phyloP scores from a whole-genome alignment of 2,329 filamentous ascomycete species.

The Ophiocordyceps robertsii region DNA sequence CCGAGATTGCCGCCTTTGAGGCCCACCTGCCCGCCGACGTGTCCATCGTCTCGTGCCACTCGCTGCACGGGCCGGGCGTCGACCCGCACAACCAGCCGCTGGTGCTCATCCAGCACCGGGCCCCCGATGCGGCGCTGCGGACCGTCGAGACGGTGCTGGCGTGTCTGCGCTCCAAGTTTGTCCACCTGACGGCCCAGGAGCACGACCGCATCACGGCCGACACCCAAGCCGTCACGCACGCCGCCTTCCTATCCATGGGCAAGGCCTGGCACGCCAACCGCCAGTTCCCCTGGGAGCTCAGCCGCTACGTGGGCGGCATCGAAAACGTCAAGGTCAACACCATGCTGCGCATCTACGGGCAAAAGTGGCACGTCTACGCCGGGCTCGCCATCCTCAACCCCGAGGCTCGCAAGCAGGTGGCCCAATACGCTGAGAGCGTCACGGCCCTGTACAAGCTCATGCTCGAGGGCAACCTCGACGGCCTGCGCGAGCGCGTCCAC shows the following conservation, averaged over 20 bases:
- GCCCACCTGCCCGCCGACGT: slow-evolving; percentile 76
- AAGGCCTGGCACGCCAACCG: slow-evolving; percentile 92
- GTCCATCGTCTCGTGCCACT: slow-evolving; percentile 91
- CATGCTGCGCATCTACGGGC: slow-evolving; percentile 90
- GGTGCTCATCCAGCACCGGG: slow-evolving; percentile 87
- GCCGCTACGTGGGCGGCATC: slow-evolving; percentile 92
- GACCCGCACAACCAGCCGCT: slow-evolving; percentile 82
- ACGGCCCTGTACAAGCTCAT: slow-evolving; percentile 96
- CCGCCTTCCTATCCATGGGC: slow-evolving; percentile 93
- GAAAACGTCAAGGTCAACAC: slow-evolving; percentile 99
- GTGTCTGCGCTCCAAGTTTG: slow-evolving; percentile 74
- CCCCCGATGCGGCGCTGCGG: slow-evolving; percentile 58
- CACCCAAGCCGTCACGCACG: slow-evolving; percentile 95
- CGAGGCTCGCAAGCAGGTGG: slow-evolving; percentile 79
- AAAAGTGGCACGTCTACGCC: slow-evolving; percentile 99
- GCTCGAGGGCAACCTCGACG: slow-evolving; percentile 68
- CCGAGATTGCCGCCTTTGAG: slow-evolving; percentile 89
- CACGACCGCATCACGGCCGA: slow-evolving; percentile 97
- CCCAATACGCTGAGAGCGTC: slow-evolving; percentile 83
- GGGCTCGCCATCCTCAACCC: slow-evolving; percentile 95
- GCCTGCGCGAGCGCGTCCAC: slow-evolving; percentile 60
- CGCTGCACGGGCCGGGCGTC: slow-evolving; percentile 83
- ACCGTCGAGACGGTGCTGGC: slow-evolving; percentile 73
- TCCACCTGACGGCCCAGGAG: slow-evolving; percentile 72
- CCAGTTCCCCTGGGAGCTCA: slow-evolving; percentile 93